A percentile compares a stretch with the other conserved stretches of the same genome.
Conservation (phyloP, 345 rosid species). For the Hibiscus trionum region DNA sequence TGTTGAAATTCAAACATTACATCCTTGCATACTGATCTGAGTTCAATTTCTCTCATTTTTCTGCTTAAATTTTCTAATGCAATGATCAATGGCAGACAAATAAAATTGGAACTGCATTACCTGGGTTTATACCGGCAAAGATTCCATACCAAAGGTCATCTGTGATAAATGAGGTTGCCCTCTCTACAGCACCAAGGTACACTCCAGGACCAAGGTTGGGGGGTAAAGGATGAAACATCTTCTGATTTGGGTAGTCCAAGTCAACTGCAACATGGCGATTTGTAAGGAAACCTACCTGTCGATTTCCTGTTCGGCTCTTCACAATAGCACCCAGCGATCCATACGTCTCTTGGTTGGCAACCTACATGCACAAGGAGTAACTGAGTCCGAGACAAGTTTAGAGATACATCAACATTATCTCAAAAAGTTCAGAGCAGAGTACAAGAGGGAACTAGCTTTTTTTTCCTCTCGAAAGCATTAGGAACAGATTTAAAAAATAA, state of each 20-base stretch:
- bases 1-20: neutral
- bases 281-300: constrained; percentile 71
- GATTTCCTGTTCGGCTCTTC: constrained; percentile 60
- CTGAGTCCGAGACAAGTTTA: neutral
- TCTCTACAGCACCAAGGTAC: constrained; percentile 77
- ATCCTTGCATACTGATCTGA: neutral
- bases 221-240: constrained; percentile 88
- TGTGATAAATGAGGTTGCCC: constrained; percentile 78
- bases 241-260: constrained; percentile 81
- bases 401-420: neutral
- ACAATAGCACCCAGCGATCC: constrained; percentile 82
- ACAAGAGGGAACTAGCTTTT: neutral
- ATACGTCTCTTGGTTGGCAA: constrained; percentile 79
- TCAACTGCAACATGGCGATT: constrained; percentile 83
- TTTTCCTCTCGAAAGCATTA: neutral
- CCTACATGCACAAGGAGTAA: constrained; percentile 25
- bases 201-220: constrained; percentile 86
- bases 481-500: too few species aligned
- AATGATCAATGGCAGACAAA: neutral
- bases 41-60: neutral
- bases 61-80: neutral
- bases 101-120: neutral
- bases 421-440: neutral
- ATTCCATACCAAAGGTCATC: constrained; percentile 88
- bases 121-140: constrained; percentile 37